Evolutionary conservation across 805 yeast species (phyloP).

Genomic region (Metschnikowia continentalis): DNA sequence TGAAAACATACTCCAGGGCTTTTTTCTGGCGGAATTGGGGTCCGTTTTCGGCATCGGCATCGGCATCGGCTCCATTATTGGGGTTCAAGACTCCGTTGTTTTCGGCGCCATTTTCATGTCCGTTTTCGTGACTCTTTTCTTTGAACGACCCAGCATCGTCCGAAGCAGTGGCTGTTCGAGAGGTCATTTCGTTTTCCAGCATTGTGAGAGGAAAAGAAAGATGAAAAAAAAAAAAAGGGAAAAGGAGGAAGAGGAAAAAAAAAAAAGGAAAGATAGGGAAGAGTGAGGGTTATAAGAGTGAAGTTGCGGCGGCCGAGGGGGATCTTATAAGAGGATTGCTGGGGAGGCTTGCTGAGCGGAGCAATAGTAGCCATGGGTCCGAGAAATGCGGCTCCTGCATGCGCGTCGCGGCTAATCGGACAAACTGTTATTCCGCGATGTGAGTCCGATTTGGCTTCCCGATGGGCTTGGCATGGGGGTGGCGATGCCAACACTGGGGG

Average conservation of each 20-base stretch:
- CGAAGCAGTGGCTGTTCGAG: slow-evolving; percentile 7
- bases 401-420: background rate
- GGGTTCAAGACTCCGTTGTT: too few relatives aligned
- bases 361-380: background rate
- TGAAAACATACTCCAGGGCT: slow-evolving; percentile 22
- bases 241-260: background rate
- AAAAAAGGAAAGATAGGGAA: too few relatives aligned
- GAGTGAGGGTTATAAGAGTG: background rate
- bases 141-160: slow-evolving; percentile 7
- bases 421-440: background rate
- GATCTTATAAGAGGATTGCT: background rate
- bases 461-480: too few relatives aligned
- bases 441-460: background rate
- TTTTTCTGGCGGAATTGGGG: slow-evolving; percentile 11
- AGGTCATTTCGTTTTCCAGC: slow-evolving; percentile 6
- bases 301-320: background rate
- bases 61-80: background rate
- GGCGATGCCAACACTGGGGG: too few relatives aligned
- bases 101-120: too few relatives aligned
- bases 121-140: background rate
- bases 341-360: background rate
- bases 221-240: background rate
- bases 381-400: background rate
- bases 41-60: slow-evolving; percentile 3
- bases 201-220: background rate